Percentiles rank a stretch among this genome's conserved stretches.
These are phyloP conservation scores for Saturnispora zaruensis DNA, from an alignment of 805 yeast genomes.

Conservation along the genomic window DNA sequence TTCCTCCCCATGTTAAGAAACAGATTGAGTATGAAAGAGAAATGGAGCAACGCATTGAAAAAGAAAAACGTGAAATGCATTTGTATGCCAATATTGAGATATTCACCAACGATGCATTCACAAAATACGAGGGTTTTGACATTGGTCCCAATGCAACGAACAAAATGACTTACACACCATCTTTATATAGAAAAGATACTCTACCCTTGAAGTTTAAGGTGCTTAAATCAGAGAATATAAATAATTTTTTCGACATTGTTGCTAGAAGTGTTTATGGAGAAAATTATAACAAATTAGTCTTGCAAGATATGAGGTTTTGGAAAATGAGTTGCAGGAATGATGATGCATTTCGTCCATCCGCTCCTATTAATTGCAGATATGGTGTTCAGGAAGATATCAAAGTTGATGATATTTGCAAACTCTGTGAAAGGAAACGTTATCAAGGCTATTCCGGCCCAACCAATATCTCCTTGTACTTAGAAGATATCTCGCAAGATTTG, in stretches of 20 bases:
- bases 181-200: conserved; percentile 38
- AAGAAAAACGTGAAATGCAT: conserved; percentile 66
- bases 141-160: conserved; percentile 53
- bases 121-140: conserved; percentile 65
- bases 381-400: conserved; percentile 27
- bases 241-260: conserved; percentile 42
- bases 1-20: conserved; percentile 61
- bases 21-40: conserved; percentile 57
- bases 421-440: conserved; percentile 29
- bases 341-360: conserved; percentile 58
- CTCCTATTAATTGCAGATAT: conserved; percentile 27
- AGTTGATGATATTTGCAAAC: conserved; percentile 44
- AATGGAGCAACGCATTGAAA: conserved; percentile 43
- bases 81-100: conserved; percentile 50
- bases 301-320: conserved; percentile 46
- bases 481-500: conserved; percentile 43
- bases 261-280: conserved; percentile 34
- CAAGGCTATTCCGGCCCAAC: conserved; percentile 33
- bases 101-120: conserved; percentile 45
- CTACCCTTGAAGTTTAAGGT: conserved; percentile 44
- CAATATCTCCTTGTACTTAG: conserved; percentile 51
- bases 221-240: conserved; percentile 46
- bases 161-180: conserved; percentile 39
- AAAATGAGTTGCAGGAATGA: conserved; percentile 59
- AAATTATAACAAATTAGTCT: conserved; percentile 16